A percentile compares a stretch with the other conserved stretches of the same genome.
These are phyloP conservation scores for Lecanosticta acicola DNA, from an alignment of 2,329 filamentous ascomycete genomes.

Conservation along the genomic window DNA sequence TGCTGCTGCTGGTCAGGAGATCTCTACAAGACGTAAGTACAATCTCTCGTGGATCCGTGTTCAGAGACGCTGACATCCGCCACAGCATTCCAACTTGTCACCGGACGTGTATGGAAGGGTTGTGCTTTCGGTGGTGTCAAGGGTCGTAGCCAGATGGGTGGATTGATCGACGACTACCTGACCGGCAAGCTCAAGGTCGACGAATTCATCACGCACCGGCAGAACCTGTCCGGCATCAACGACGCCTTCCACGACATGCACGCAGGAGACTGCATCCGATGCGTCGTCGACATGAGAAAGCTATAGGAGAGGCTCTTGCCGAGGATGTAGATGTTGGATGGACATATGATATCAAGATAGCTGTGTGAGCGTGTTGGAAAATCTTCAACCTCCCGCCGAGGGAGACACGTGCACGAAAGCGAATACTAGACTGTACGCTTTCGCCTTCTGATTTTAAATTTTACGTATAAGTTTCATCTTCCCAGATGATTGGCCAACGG, in stretches of 20 bases:
- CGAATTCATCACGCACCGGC: conserved; percentile 97
- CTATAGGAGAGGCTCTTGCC: conserved; percentile 9
- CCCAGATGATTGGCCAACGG: too few species aligned
- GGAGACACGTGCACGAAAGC: too few species aligned
- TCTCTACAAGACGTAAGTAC: conserved; percentile 81
- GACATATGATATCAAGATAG: not conserved
- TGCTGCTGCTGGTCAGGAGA: conserved; percentile 92
- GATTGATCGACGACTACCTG: conserved; percentile 84
- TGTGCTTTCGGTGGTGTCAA: conserved; percentile 98
- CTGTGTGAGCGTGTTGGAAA: too few species aligned
- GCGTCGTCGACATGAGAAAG: conserved; percentile 66
- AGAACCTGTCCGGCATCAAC: conserved; percentile 79
- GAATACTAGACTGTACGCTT: too few species aligned
- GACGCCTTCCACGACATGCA: conserved; percentile 90
- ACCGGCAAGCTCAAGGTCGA: conserved; percentile 90
- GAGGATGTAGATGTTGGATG: not conserved
- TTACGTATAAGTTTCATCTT: too few species aligned
- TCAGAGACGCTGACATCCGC: conserved; percentile 8
- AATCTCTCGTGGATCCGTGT: not conserved
- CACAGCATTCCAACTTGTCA: conserved; percentile 94
- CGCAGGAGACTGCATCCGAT: conserved; percentile 91
- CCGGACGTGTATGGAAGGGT: conserved; percentile 94
- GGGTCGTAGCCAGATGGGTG: conserved; percentile 84
- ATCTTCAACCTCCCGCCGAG: too few species aligned
- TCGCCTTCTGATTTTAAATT: too few species aligned